Conservation (phyloP, 345 rosid genomes). For the Syzygium oleosum region DNA sequence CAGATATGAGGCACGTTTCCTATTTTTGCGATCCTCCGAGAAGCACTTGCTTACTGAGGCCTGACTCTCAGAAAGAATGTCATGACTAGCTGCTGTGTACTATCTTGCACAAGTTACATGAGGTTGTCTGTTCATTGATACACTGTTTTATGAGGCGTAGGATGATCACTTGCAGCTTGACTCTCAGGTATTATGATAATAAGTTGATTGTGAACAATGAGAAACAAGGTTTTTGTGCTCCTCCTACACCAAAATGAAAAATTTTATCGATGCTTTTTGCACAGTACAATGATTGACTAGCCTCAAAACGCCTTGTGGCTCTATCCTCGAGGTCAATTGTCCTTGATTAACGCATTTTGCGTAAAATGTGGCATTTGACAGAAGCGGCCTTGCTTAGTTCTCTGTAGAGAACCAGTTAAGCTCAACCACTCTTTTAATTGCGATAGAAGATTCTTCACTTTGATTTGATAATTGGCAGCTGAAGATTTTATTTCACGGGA, state of each 20-base stretch:
- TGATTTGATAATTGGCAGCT: too few relatives aligned
- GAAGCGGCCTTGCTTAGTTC: not conserved
- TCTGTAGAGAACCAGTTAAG: too few relatives aligned
- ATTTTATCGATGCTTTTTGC: not conserved
- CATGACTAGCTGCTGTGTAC: not conserved
- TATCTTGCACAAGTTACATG: not conserved
- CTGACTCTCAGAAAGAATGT: not conserved
- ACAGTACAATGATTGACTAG: not conserved
- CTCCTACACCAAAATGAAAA: not conserved
- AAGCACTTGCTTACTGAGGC: not conserved
- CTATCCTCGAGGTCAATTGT: not conserved
- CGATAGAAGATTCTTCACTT: too few relatives aligned
- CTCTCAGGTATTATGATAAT: not conserved
- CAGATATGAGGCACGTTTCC: constrained; percentile 34
- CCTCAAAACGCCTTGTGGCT: not conserved
- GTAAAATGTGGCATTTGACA: not conserved
- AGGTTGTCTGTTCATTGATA: not conserved
- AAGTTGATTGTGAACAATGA: not conserved
- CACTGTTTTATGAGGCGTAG: not conserved
- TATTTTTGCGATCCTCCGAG: not conserved
- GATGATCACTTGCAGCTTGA: not conserved
- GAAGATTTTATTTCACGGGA: too few relatives aligned
- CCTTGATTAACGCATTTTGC: not conserved
- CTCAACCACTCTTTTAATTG: too few relatives aligned
- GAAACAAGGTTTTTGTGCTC: not conserved